These are phyloP conservation scores for Stachybotrys elegans DNA, from an alignment of 2,329 filamentous ascomycete species.

Conservation along the genomic window DNA sequence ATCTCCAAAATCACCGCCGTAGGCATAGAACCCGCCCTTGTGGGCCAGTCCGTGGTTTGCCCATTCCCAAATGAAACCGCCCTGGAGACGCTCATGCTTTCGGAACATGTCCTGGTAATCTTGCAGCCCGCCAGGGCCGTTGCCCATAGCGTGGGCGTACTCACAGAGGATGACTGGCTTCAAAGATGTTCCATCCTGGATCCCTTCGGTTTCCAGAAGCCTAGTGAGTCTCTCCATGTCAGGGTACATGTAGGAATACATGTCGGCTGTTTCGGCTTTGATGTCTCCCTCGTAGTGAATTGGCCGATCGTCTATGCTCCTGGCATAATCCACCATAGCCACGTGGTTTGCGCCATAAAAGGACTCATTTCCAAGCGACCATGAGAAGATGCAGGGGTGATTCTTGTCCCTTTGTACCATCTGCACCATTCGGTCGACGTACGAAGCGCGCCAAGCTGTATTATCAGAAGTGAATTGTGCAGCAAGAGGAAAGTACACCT, in stretches of 20 bases:
- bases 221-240: constrained; percentile 30
- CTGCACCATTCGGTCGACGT: constrained; percentile 61
- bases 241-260: constrained; percentile 63
- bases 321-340: constrained; percentile 63
- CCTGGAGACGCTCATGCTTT: constrained; percentile 44
- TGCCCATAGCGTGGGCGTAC: constrained; percentile 63
- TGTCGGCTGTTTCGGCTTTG: constrained; percentile 53
- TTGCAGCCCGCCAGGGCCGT: constrained; percentile 61
- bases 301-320: constrained; percentile 49
- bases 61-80: constrained; percentile 64
- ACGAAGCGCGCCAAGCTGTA: constrained; percentile 56
- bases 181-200: constrained; percentile 4
- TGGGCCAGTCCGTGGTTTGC: constrained; percentile 40
- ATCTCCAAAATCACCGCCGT: constrained; percentile 59
- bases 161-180: constrained; percentile 57
- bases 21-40: constrained; percentile 27
- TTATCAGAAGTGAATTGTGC: constrained; percentile 51
- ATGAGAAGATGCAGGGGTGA: constrained; percentile 62
- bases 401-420: constrained; percentile 57
- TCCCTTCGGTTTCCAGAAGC: constrained; percentile 4
- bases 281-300: constrained; percentile 64
- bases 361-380: constrained; percentile 68
- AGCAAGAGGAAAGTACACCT: background rate
- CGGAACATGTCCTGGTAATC: constrained; percentile 65
- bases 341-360: constrained; percentile 65